Evolutionary conservation across 805 yeast genomes (phyloP).

Genomic region (Wickerhamomyces alni): DNA sequence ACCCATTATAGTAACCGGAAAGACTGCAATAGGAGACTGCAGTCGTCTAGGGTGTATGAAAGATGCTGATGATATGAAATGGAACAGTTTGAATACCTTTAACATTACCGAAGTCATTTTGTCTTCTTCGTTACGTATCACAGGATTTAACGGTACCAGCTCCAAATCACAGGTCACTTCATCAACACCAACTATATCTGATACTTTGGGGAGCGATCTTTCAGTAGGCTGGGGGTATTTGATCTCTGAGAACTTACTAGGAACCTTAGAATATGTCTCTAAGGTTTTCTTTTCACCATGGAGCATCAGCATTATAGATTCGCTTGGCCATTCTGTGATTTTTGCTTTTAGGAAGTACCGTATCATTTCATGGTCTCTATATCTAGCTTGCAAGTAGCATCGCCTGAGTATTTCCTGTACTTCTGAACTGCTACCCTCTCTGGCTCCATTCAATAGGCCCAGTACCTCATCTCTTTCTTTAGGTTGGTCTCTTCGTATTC

Average conservation of each 20-base stretch:
- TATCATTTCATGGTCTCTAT: slow-evolving; percentile 14
- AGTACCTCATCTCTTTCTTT: slow-evolving; percentile 1
- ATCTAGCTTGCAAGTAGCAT: slow-evolving; percentile 15
- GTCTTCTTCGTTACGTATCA: slow-evolving; percentile 4
- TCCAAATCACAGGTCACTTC: background rate
- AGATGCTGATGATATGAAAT: slow-evolving; percentile 7
- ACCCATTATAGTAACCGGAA: slow-evolving; percentile 18
- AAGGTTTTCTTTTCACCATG: slow-evolving; percentile 7
- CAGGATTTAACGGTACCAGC: slow-evolving; percentile 2
- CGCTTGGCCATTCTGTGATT: slow-evolving; percentile 19
- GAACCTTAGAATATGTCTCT: slow-evolving; percentile 5
- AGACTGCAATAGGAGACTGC: slow-evolving; percentile 8
- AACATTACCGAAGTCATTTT: slow-evolving; percentile 11
- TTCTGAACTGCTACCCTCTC: too few species aligned
- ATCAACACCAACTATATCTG: background rate
- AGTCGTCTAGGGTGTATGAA: slow-evolving; percentile 16
- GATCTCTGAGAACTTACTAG: slow-evolving; percentile 3
- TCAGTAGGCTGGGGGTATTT: slow-evolving; percentile 10
- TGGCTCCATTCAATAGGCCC: background rate
- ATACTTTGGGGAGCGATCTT: slow-evolving; percentile 8
- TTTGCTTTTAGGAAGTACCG: slow-evolving; percentile 16
- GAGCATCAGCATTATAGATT: slow-evolving; percentile 7
- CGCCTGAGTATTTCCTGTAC: slow-evolving; percentile 12
- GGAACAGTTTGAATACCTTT: slow-evolving; percentile 16
- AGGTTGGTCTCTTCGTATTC: slow-evolving; percentile 8